A percentile compares a stretch with the other conserved stretches of the same genome.
Evolutionary conservation across 148 eudicot genomes (phyloP).

Genomic region (Rhododendron ferrugineum): DNA sequence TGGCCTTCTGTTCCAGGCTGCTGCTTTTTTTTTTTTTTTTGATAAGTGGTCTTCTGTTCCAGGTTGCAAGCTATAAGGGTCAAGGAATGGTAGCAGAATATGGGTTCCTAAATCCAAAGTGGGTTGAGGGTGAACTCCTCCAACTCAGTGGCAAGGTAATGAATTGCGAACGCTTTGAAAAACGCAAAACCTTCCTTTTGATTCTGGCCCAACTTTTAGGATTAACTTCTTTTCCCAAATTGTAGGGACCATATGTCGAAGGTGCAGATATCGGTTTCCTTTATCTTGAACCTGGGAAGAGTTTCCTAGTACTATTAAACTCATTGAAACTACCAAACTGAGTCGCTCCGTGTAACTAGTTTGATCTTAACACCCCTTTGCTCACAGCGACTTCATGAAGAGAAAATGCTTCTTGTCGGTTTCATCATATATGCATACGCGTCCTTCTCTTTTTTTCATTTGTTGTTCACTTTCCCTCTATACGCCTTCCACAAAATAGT

Average conservation of each 20-base stretch:
- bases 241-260: slow-evolving; percentile 71
- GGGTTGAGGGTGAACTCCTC: slow-evolving; percentile 97
- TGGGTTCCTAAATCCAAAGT: slow-evolving; percentile 73
- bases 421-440: not conserved
- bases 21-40: not conserved
- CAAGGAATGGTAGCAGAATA: slow-evolving; percentile 94
- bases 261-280: slow-evolving; percentile 98
- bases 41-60: slow-evolving; percentile 6
- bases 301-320: slow-evolving; percentile 88
- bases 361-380: not conserved
- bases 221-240: not conserved
- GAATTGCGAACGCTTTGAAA: not conserved
- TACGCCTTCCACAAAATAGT: not conserved
- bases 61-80: slow-evolving; percentile 86
- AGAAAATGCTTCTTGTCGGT: not conserved
- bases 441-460: not conserved
- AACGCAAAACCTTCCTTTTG: not conserved
- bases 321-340: slow-evolving; percentile 79
- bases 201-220: not conserved
- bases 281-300: slow-evolving; percentile 82
- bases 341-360: slow-evolving; percentile 12
- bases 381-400: not conserved
- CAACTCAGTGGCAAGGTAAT: slow-evolving; percentile 94
- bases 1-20: slow-evolving; percentile 41
- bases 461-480: not conserved